Percentiles rank a stretch among this genome's conserved stretches.
Evolutionary conservation across 2,329 filamentous ascomycete genomes (phyloP).

Genomic region (Epichloe aotearoae): DNA sequence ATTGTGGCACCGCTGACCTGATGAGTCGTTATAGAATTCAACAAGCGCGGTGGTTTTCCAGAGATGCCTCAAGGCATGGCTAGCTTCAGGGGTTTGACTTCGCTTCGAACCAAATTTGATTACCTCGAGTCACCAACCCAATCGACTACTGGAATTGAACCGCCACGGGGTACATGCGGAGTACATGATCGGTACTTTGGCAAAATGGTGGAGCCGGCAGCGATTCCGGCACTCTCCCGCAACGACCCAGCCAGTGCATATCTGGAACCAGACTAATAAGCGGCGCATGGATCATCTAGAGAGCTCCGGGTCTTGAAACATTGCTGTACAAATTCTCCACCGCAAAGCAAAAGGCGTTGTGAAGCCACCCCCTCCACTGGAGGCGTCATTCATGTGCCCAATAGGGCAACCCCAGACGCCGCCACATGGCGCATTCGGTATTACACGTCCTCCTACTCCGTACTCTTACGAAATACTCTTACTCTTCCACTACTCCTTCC

Average conservation of each 20-base stretch:
- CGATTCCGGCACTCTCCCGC: constrained; percentile 18
- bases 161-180: neutral
- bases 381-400: neutral
- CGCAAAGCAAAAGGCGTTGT: neutral
- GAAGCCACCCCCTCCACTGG: neutral
- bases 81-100: neutral
- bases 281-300: constrained; percentile 1
- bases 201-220: constrained; percentile 16
- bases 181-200: neutral
- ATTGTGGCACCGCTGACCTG: neutral
- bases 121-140: neutral
- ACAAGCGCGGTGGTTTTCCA: too few species aligned
- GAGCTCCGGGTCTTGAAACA: neutral
- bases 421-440: neutral
- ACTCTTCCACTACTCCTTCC: too few species aligned
- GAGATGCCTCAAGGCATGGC: neutral
- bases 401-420: neutral
- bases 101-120: neutral
- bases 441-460: too few species aligned
- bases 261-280: constrained; percentile 5
- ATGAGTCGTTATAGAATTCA: too few species aligned
- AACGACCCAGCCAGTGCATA: constrained; percentile 7
- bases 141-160: neutral
- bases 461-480: too few species aligned
- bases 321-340: too few species aligned